These are phyloP conservation scores for Phytomonas francai DNA, from an alignment of 208 protist species.

Conservation along the genomic window DNA sequence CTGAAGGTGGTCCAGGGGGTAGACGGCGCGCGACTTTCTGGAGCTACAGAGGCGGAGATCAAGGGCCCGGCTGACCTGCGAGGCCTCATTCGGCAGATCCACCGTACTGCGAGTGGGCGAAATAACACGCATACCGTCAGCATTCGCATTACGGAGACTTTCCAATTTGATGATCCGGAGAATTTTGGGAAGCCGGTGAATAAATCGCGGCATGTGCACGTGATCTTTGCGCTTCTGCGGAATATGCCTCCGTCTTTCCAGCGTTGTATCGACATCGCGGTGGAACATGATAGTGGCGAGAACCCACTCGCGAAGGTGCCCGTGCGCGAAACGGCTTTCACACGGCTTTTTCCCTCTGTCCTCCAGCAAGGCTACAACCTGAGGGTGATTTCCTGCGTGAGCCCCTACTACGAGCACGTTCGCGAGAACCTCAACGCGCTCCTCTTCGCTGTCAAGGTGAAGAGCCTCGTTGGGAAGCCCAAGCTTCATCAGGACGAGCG, in stretches of 20 bases:
- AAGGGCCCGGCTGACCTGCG: conserved; percentile 25
- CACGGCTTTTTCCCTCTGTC: conserved; percentile 52
- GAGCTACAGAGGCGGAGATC: conserved; percentile 35
- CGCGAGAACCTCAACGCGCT: conserved; percentile 68
- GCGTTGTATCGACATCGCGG: conserved; percentile 76
- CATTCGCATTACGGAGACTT: conserved; percentile 77
- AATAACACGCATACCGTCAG: conserved; percentile 64
- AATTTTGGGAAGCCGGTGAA: conserved; percentile 52
- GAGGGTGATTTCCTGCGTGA: conserved; percentile 61
- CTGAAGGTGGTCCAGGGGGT: conserved; percentile 42
- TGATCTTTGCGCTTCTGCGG: conserved; percentile 66
- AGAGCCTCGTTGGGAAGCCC: conserved; percentile 49
- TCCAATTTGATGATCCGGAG: conserved; percentile 73
- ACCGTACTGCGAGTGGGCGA: conserved; percentile 41
- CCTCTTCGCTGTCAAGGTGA: conserved; percentile 43
- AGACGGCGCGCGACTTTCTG: conserved; percentile 45
- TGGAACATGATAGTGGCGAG: conserved; percentile 78
- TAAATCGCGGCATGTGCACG: conserved; percentile 68
- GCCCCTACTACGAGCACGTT: conserved; percentile 76
- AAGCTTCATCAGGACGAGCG: conserved; percentile 64
- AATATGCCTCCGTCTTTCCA: conserved; percentile 73
- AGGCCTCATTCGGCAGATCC: conserved; percentile 36
- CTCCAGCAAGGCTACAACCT: conserved; percentile 77
- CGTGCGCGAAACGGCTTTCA: conserved; percentile 72
- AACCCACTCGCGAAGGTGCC: conserved; percentile 82